These are phyloP conservation scores for Catharanthus roseus DNA, from an alignment of 257 asterid species.

Conservation along the genomic window DNA sequence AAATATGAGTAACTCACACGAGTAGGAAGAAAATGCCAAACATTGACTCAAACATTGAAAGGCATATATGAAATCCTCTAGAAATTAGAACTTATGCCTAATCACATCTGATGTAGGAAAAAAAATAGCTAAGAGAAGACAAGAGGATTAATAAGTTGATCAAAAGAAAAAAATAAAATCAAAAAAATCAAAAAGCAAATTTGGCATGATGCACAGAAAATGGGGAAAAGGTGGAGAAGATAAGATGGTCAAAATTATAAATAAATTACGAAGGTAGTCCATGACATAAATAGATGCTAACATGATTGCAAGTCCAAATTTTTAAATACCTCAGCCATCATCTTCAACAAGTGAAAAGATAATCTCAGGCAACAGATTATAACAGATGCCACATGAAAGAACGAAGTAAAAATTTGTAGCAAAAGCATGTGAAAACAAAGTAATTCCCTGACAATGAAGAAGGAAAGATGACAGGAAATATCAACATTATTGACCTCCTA, in stretches of 20 bases:
- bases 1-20: background rate
- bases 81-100: background rate
- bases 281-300: background rate
- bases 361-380: background rate
- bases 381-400: background rate
- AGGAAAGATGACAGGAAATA: slow-evolving; percentile 7
- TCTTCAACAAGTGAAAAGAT: background rate
- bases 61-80: background rate
- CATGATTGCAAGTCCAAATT: background rate
- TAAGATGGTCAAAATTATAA: background rate
- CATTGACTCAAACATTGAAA: background rate
- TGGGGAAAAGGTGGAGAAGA: background rate
- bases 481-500: background rate
- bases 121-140: background rate
- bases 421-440: background rate
- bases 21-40: background rate
- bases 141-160: background rate
- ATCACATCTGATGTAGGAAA: background rate
- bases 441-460: background rate
- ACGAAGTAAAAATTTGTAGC: too few species aligned
- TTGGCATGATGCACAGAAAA: background rate
- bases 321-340: background rate
- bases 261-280: background rate
- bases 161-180: background rate
- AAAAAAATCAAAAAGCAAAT: background rate